A percentile compares a stretch with the other conserved stretches of the same genome.
Conservation (phyloP, 78 protist species). For the slime mould (Dictyostelium discoideum) region DNA sequence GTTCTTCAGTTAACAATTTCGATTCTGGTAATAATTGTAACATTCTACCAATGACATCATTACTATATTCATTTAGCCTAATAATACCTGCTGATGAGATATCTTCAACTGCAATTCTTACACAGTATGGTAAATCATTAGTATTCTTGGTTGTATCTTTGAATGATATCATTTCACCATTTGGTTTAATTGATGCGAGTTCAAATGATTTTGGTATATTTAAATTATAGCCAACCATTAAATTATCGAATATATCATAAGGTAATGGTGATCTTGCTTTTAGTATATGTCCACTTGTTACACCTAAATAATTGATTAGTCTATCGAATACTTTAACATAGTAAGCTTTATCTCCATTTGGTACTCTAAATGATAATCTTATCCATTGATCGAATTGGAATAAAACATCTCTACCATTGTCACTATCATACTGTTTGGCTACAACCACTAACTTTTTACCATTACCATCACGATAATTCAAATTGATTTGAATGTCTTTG, state of each 20-base stretch:
- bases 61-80: not conserved
- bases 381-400: not conserved
- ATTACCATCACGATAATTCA: not conserved
- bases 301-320: not conserved
- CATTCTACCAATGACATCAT: not conserved
- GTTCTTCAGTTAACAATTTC: not conserved
- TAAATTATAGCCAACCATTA: not conserved
- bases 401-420: not conserved
- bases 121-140: not conserved
- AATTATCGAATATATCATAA: not conserved
- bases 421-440: not conserved
- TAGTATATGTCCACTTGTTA: not conserved
- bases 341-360: not conserved
- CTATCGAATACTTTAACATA: not conserved
- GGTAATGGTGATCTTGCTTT: not conserved
- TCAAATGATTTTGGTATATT: not conserved
- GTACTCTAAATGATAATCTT: not conserved
- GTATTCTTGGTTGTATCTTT: not conserved
- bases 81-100: not conserved
- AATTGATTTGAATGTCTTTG: not conserved
- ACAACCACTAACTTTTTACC: not conserved
- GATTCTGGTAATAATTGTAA: not conserved
- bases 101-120: not conserved
- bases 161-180: not conserved
- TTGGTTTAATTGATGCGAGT: not conserved